phyloP scores from a whole-genome alignment of 208 protist genomes.

The Wallacemonas sp. region DNA sequence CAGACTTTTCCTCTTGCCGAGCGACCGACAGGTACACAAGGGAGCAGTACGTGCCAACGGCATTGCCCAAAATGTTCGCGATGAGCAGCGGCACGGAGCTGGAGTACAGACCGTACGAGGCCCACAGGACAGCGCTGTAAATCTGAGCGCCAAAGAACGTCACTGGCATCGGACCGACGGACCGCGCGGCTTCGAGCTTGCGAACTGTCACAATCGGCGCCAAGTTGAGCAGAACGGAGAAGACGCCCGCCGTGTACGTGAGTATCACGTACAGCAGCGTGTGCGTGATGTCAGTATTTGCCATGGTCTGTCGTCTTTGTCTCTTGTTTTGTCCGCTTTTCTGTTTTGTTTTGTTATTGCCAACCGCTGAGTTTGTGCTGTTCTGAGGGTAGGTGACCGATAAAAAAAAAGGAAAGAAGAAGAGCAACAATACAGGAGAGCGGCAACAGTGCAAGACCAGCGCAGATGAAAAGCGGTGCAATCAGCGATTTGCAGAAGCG shows the following conservation, averaged over 20 bases:
- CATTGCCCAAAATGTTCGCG: constrained; percentile 54
- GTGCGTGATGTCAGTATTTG: constrained; percentile 17
- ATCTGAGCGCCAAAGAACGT: constrained; percentile 65
- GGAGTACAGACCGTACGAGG: constrained; percentile 56
- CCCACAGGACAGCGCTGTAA: constrained; percentile 51
- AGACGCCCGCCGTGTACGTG: constrained; percentile 46
- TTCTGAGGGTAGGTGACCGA: background rate
- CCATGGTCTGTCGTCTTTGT: too few relatives aligned
- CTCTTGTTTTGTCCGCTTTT: too few relatives aligned
- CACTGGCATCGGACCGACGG: constrained; percentile 51
- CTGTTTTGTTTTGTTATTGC: constrained; percentile 3
- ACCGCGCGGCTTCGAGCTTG: constrained; percentile 43
- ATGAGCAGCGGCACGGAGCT: constrained; percentile 41
- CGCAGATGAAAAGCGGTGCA: too few relatives aligned
- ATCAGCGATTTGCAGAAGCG: too few relatives aligned
- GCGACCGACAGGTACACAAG: constrained; percentile 59
- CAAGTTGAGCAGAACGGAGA: constrained; percentile 52
- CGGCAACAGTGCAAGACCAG: too few relatives aligned
- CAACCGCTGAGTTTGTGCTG: background rate
- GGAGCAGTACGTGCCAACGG: constrained; percentile 54
- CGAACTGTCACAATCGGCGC: constrained; percentile 50
- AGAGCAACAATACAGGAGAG: too few relatives aligned
- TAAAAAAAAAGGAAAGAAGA: constrained; percentile 2
- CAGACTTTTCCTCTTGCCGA: constrained; percentile 46
- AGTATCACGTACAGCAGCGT: constrained; percentile 31